Base-by-base conservation (phyloP, 2,329 filamentous ascomycete genomes). In the Harringtonia aguacate region DNA sequence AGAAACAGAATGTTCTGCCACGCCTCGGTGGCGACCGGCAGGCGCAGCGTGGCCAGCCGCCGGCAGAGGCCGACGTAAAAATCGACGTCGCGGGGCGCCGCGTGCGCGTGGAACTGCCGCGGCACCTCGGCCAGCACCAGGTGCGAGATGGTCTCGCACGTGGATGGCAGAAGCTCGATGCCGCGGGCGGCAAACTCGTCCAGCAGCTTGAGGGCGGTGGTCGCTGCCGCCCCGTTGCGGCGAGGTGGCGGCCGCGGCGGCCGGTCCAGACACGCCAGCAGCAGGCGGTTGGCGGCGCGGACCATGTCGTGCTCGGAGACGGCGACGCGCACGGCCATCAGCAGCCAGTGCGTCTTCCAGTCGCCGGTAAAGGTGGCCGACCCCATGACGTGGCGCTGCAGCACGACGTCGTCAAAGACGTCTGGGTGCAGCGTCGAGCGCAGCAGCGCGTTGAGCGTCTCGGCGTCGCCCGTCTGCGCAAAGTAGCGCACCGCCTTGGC, bases 401-500 rank as follows among this genome's bases (percentile, higher is more conserved):
- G 60, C 10, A 60, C 53, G 1, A 57, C 39, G 46, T 76, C 65
- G 14, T 75, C 70, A 37, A 75, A 77, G 21, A 76, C 69, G 28
- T 75, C 70, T 1, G 73, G 73, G 47, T 77, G 73, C 20, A 77
- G 59, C 46, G 75, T 71, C 20, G 67, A 70, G 8, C 61, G 53
- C 8, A 76, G 49, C 12, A 78, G 57, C 29, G 64, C 61, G 28
- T 55, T 47, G 3, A 77, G 60, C n/a, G 72, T 58, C 3, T 63
- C 60, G 24, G 68, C 66, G n/a, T 81, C 70, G 27, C 71, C 67
- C 29, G 72, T 66, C 18, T 61, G 60, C 5, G 81, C 81, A 45
- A 92, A 75, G 45, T 77, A 73, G 34, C 75, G 67, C 6, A 94
- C 55, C 10, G 84, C 69, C 35, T 73, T 70, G 36, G 77, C 73